Percentiles rank a stretch among this genome's conserved stretches.
Conservation (phyloP, 305 asterid genomes). For the Fraxinus latifolia region DNA sequence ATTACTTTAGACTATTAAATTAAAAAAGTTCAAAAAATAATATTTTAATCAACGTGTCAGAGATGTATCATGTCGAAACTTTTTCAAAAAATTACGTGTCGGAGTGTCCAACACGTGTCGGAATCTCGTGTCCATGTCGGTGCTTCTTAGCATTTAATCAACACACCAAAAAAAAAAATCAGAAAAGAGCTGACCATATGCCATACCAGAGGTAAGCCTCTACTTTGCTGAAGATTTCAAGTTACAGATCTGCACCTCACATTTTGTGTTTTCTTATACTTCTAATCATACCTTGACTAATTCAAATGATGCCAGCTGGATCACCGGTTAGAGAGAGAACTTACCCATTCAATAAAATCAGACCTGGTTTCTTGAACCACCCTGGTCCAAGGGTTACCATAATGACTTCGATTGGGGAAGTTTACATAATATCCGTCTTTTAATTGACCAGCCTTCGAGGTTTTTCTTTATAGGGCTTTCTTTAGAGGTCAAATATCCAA, state of each 20-base stretch:
- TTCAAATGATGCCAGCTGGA: neutral
- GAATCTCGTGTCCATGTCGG: too few relatives aligned
- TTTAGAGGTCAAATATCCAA: neutral
- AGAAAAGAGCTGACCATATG: neutral
- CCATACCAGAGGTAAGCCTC: neutral
- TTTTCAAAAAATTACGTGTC: too few relatives aligned
- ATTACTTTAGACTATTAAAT: too few relatives aligned
- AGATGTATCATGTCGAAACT: too few relatives aligned
- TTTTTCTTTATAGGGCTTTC: neutral
- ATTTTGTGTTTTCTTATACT: neutral
- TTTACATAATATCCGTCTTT: neutral
- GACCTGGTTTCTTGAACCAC: neutral
- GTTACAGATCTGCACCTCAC: neutral
- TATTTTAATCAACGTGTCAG: too few relatives aligned
- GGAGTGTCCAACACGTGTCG: too few relatives aligned
- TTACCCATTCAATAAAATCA: slow-evolving; percentile 8
- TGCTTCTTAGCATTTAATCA: neutral
- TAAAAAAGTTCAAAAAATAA: too few relatives aligned
- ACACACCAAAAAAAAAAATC: neutral
- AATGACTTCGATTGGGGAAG: neutral
- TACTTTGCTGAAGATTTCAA: slow-evolving; percentile 4
- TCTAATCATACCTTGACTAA: slow-evolving; percentile 16
- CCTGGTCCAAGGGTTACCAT: slow-evolving; percentile 11
- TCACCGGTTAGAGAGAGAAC: slow-evolving; percentile 1
- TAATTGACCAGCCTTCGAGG: neutral